Percentiles rank a stretch among this genome's conserved stretches.
Conservation (phyloP, 345 rosid genomes). For the Limnanthes douglasii region DNA sequence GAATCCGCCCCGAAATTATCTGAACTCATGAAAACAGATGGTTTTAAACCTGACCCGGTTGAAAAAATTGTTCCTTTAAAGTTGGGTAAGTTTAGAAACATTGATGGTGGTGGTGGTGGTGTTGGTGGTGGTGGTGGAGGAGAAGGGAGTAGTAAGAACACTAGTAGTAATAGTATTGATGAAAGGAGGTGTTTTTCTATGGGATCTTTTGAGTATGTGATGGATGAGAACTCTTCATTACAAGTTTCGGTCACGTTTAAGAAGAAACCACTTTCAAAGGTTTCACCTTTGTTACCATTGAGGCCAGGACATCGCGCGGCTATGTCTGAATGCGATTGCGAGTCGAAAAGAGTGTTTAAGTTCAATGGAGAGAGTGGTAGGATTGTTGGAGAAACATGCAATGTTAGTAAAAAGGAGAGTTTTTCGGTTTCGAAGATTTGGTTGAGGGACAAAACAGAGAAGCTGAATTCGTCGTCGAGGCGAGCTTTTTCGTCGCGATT, state of each 20-base stretch:
- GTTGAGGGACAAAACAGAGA: conserved; percentile 58
- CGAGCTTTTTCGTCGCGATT: conserved; percentile 51
- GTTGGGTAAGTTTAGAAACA: conserved; percentile 73
- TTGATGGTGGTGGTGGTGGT: conserved; percentile 46
- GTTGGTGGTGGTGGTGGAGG: too few relatives aligned
- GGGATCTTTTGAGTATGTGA: conserved; percentile 94
- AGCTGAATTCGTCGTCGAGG: conserved; percentile 28
- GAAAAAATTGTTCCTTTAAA: conserved; percentile 71
- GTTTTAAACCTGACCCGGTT: conserved; percentile 22
- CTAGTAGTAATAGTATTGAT: conserved; percentile 30
- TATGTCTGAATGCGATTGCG: conserved; percentile 51
- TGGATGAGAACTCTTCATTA: conserved; percentile 64
- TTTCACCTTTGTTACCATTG: conserved; percentile 27
- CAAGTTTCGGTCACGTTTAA: conserved; percentile 60
- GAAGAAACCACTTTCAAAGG: conserved; percentile 45
- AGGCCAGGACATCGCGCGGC: conserved; percentile 54
- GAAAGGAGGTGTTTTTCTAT: conserved; percentile 83
- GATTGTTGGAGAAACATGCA: conserved; percentile 9
- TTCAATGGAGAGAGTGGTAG: conserved; percentile 22
- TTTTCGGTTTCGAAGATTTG: conserved; percentile 83
- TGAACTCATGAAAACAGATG: conserved; percentile 19
- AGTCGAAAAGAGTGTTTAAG: conserved; percentile 46
- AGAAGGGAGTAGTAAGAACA: conserved; percentile 4
- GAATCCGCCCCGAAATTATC: conserved; percentile 20
- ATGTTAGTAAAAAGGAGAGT: conserved; percentile 35